Evolutionary conservation across 1,284 basidiomycete species (phyloP).

Genomic region (Pseudozyma sp.): DNA sequence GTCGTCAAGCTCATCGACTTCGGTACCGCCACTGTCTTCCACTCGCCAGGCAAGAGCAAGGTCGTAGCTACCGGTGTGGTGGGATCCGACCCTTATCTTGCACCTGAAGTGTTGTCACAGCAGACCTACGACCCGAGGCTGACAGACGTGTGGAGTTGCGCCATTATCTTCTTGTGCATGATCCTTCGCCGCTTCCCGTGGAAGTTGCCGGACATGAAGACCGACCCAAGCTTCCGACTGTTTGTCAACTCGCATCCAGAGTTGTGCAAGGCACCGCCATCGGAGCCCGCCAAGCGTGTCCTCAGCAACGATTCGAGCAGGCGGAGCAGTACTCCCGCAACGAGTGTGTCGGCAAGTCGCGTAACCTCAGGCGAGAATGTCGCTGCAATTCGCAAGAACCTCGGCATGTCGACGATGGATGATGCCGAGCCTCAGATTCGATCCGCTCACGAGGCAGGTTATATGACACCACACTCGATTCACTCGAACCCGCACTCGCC

Average conservation of each 20-base stretch:
- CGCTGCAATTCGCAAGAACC: slow-evolving; percentile 34
- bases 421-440: slow-evolving; percentile 46
- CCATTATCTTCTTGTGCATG: slow-evolving; percentile 99
- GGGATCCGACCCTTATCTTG: slow-evolving; percentile 97
- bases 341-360: slow-evolving; percentile 41
- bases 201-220: slow-evolving; percentile 96
- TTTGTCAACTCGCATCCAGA: slow-evolving; percentile 94
- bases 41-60: slow-evolving; percentile 81
- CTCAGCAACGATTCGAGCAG: slow-evolving; percentile 25
- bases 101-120: slow-evolving; percentile 88
- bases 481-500: slow-evolving; percentile 52
- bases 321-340: slow-evolving; percentile 29
- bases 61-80: slow-evolving; percentile 85
- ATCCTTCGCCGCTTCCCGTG: slow-evolving; percentile 95
- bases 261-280: slow-evolving; percentile 71
- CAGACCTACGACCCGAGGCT: slow-evolving; percentile 93
- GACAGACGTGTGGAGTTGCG: slow-evolving; percentile 98
- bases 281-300: slow-evolving; percentile 20
- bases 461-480: slow-evolving; percentile 58
- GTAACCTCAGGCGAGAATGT: slow-evolving; percentile 47
- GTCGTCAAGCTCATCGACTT: slow-evolving; percentile 99
- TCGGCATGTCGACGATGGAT: slow-evolving; percentile 37
- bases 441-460: slow-evolving; percentile 62
- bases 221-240: slow-evolving; percentile 88
- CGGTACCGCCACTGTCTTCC: slow-evolving; percentile 98